phyloP scores from a whole-genome alignment of 2,329 filamentous ascomycete genomes.

The Trematosphaeria pertusa region DNA sequence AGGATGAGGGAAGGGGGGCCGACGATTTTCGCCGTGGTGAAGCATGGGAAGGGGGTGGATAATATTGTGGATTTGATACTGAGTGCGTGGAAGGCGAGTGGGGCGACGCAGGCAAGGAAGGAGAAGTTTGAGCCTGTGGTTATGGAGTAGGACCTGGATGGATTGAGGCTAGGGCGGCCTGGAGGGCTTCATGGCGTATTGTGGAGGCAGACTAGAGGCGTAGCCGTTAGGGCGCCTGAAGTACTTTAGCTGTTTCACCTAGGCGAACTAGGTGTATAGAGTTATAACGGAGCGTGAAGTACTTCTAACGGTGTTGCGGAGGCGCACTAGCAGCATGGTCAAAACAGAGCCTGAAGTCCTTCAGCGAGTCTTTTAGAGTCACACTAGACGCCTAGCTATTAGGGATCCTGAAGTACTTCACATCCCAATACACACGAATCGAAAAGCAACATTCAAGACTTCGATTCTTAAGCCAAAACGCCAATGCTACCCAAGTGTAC shows the following conservation, averaged over 20 bases:
- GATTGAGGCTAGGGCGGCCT: no score
- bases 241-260: no score
- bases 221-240: not conserved
- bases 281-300: no score
- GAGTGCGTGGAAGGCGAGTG: conserved; percentile 91
- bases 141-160: conserved; percentile 30
- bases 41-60: conserved; percentile 82
- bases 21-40: conserved; percentile 97
- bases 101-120: conserved; percentile 62
- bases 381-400: no score
- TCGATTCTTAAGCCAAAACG: not conserved
- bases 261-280: no score
- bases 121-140: conserved; percentile 41
- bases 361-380: no score
- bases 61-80: conserved; percentile 88
- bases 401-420: no score
- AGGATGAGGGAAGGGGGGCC: conserved; percentile 96
- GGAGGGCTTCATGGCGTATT: not conserved
- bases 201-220: not conserved
- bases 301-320: no score
- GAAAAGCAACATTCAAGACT: no score
- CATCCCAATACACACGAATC: no score
- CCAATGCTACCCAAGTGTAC: not conserved
- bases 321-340: no score
- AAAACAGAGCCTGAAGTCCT: no score